These are phyloP conservation scores for Cladosporium sp. DNA, from an alignment of 2,329 filamentous ascomycete species.

Conservation along the genomic window DNA sequence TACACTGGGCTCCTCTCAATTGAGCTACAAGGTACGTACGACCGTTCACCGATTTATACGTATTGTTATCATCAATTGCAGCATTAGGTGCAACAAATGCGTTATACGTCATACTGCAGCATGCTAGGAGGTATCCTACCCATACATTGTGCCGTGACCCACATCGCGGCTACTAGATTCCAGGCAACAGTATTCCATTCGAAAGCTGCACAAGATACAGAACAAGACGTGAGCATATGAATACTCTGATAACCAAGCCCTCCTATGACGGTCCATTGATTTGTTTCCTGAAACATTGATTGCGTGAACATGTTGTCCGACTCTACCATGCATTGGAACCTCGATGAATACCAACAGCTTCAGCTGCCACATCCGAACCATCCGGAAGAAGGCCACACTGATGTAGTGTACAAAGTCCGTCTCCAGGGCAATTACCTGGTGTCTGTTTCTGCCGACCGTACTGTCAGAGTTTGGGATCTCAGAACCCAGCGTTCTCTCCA, in stretches of 20 bases:
- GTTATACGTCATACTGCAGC: too few species aligned
- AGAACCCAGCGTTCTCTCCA: constrained; percentile 5
- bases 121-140: too few species aligned
- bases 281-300: not conserved
- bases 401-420: constrained; percentile 13
- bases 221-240: too few species aligned
- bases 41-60: too few species aligned
- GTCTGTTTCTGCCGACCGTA: constrained; percentile 13
- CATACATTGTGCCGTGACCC: too few species aligned
- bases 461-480: constrained; percentile 17
- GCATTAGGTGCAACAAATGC: too few species aligned
- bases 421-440: constrained; percentile 12
- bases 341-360: constrained; percentile 2
- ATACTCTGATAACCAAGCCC: not conserved
- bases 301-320: not conserved
- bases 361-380: constrained; percentile 9
- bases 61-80: too few species aligned
- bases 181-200: too few species aligned
- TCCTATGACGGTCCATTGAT: not conserved
- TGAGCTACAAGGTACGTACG: too few species aligned
- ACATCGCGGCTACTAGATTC: too few species aligned
- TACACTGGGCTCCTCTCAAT: too few species aligned
- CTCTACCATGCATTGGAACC: not conserved
- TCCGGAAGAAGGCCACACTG: constrained; percentile 12
- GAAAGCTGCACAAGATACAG: too few species aligned